Percentiles rank a stretch among this genome's conserved stretches.
Evolutionary conservation across 1,284 basidiomycete genomes (phyloP).

Genomic region (Schizophyllum amplum): DNA sequence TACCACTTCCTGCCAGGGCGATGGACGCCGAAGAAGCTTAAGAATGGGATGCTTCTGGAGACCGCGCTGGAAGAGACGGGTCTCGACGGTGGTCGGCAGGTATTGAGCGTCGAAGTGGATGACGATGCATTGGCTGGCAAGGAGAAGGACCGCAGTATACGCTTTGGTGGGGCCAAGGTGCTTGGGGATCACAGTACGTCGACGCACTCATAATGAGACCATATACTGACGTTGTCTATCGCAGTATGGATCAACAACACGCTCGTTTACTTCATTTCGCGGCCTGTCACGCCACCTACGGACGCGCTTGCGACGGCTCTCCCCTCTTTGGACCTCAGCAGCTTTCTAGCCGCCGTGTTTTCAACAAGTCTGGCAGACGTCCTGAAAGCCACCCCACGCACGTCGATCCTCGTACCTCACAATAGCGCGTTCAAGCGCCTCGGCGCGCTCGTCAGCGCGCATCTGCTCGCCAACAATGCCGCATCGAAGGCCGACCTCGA

Average conservation of each 20-base stretch:
- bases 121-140: conserved; percentile 21
- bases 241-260: conserved; percentile 53
- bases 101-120: conserved; percentile 63
- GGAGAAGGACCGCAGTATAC: conserved; percentile 54
- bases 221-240: not conserved
- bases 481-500: conserved; percentile 74
- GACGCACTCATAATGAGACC: too few relatives aligned
- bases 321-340: conserved; percentile 77
- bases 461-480: conserved; percentile 59
- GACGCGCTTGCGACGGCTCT: conserved; percentile 81
- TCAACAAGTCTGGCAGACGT: conserved; percentile 73
- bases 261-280: conserved; percentile 86
- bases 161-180: conserved; percentile 80
- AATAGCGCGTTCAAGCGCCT: conserved; percentile 85
- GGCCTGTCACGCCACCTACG: conserved; percentile 74
- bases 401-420: conserved; percentile 82
- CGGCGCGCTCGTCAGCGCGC: conserved; percentile 79
- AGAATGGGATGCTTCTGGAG: conserved; percentile 67
- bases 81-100: conserved; percentile 64
- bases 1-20: conserved; percentile 88
- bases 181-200: conserved; percentile 73
- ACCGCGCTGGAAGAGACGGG: conserved; percentile 69
- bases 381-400: conserved; percentile 60
- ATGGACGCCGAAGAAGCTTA: conserved; percentile 62
- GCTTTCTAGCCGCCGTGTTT: conserved; percentile 85